These are phyloP conservation scores for Aspergillus tamarii DNA, from an alignment of 2,329 filamentous ascomycete genomes.

Conservation along the genomic window DNA sequence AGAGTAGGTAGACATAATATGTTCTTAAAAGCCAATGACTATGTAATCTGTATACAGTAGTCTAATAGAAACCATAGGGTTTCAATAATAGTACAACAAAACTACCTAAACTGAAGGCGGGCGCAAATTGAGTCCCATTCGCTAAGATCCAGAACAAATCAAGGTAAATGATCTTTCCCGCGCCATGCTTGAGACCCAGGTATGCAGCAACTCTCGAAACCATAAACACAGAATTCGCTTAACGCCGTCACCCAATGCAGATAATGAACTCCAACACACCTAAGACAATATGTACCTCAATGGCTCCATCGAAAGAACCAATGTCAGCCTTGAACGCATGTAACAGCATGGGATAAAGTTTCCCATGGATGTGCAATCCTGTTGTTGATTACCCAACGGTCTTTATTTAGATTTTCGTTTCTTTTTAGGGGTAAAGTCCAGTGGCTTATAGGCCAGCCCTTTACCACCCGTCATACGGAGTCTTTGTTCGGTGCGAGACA, in stretches of 20 bases:
- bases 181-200: conserved; percentile 15
- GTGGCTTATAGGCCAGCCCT: conserved; percentile 46
- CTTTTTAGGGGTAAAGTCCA: conserved; percentile 33
- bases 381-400: neutral
- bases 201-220: conserved; percentile 6
- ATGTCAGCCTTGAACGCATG: neutral
- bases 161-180: conserved; percentile 9
- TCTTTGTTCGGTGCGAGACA: conserved; percentile 49
- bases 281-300: conserved; percentile 12
- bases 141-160: conserved; percentile 9
- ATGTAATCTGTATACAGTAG: neutral
- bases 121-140: neutral
- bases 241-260: conserved; percentile 20
- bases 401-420: conserved; percentile 20
- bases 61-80: neutral
- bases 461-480: conserved; percentile 47
- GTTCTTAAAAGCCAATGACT: neutral
- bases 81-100: neutral
- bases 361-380: neutral
- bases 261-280: conserved; percentile 7
- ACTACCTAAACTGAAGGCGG: neutral
- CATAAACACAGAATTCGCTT: neutral
- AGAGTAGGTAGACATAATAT: too few species aligned
- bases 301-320: neutral
- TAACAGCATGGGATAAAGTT: neutral